Conservation (phyloP, 2,329 filamentous ascomycete species). For the Sarocladium oryzae region DNA sequence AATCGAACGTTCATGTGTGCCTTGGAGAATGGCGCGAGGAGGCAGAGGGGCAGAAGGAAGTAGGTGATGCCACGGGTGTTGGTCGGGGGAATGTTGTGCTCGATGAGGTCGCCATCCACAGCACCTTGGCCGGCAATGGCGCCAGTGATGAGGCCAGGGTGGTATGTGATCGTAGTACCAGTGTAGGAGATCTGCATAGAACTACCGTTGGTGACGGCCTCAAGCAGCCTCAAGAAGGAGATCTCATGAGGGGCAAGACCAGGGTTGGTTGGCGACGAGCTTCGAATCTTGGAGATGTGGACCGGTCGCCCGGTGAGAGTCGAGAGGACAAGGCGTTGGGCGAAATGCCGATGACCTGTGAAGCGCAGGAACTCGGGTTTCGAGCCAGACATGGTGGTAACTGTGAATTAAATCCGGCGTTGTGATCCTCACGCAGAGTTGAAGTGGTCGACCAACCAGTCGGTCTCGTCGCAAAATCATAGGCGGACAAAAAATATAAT, state of each 20-base stretch:
- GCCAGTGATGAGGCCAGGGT: slow-evolving; percentile 87
- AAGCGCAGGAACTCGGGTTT: slow-evolving; percentile 61
- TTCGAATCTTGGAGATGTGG: slow-evolving; percentile 90
- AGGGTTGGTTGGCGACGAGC: slow-evolving; percentile 75
- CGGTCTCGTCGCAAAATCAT: slow-evolving; percentile 7
- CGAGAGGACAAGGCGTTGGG: slow-evolving; percentile 78
- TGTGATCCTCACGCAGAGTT: slow-evolving; percentile 10
- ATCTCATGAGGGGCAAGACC: slow-evolving; percentile 90
- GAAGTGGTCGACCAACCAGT: background rate
- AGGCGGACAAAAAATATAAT: slow-evolving; percentile 28
- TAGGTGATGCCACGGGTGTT: slow-evolving; percentile 82
- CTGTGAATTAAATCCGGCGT: background rate
- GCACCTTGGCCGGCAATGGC: slow-evolving; percentile 70
- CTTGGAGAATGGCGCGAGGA: slow-evolving; percentile 91
- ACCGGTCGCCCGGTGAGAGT: slow-evolving; percentile 86
- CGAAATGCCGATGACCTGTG: slow-evolving; percentile 75
- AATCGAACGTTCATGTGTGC: slow-evolving; percentile 85
- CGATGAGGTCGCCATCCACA: slow-evolving; percentile 64
- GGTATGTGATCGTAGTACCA: slow-evolving; percentile 86
- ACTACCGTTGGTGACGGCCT: slow-evolving; percentile 90
- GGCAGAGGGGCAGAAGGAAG: slow-evolving; percentile 81
- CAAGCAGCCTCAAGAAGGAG: slow-evolving; percentile 90
- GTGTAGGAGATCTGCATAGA: slow-evolving; percentile 95
- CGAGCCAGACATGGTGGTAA: slow-evolving; percentile 32
- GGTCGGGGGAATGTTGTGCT: slow-evolving; percentile 70